Evolutionary conservation across 805 yeast species (phyloP), one percentile per base, ranked within the genome.

Genomic region (Barnettozyma botsteinii): DNA sequence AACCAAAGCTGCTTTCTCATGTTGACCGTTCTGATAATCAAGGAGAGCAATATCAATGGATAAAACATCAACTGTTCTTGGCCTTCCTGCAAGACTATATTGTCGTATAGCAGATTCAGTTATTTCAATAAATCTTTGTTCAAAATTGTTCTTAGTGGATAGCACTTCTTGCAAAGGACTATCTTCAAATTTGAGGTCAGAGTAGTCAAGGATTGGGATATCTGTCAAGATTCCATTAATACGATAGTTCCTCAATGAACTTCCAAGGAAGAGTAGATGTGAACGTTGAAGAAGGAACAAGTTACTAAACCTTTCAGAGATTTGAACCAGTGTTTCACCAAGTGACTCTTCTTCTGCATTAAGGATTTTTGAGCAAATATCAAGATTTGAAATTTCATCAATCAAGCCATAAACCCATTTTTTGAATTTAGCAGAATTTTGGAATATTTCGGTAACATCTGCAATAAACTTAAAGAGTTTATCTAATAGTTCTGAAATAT

Each of bases 41-140:
- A 87, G 60, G 10, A 83, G 55, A 0, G 95, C 96, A 38, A 87
- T 69, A 47, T 91, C 96, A 7, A 85, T 75, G 2, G 89, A 79
- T 13, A 93, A 65, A 5, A 81, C 67, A 51, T 85, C 89, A 7
- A 84, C 79, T 0, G 86, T 71, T 46, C 91, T 71, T 13, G 77
- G 72, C 41, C 86, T 68, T 5, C 60, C 65, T 3, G 83, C 72
- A 1, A 56, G 47, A 5, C 73, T 68, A 47, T 74, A 82, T 33
- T 73, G 73, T 14, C 64, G 62, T 14, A 80, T 73, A 0, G 81
- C 74, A 1, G 65, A 59, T 40, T 75, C 76, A 0, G 95, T 85
- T 14, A 77, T 57, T 1, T 56, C 53, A 30, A 80, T 59, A 49
- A 77, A 83, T 10, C 59, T 55, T 8, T 60, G 54, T 38, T 60